These are phyloP conservation scores for Diaporthe citriasiana DNA, from an alignment of 2,329 filamentous ascomycete species.

Conservation along the genomic window DNA sequence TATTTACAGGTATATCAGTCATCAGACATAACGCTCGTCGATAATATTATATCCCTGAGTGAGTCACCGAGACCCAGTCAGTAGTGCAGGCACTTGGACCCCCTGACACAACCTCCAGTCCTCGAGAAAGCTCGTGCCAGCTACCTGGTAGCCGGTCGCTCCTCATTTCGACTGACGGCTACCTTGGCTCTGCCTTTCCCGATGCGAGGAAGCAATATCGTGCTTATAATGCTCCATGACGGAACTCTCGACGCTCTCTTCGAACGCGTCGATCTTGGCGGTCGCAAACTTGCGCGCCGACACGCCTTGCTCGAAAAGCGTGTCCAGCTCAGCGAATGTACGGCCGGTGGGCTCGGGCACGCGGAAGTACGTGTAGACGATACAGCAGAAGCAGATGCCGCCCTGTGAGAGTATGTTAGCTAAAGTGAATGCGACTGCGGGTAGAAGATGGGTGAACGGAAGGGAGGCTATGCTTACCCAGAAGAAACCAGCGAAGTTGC, in stretches of 20 bases:
- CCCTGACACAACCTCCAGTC: no score
- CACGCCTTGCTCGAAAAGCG: constrained; percentile 83
- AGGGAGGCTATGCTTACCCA: constrained; percentile 66
- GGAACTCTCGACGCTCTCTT: constrained; percentile 62
- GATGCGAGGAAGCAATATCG: constrained; percentile 51
- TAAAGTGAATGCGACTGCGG: constrained; percentile 36
- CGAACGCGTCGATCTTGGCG: constrained; percentile 70
- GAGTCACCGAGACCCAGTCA: background rate
- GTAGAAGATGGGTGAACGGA: background rate
- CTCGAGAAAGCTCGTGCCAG: background rate
- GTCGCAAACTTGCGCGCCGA: constrained; percentile 79
- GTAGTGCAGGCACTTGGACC: background rate
- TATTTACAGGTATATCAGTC: constrained; percentile 8
- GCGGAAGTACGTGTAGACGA: constrained; percentile 85
- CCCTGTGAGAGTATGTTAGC: constrained; percentile 58
- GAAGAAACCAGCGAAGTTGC: constrained; percentile 90
- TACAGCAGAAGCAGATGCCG: constrained; percentile 83
- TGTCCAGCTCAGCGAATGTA: constrained; percentile 87
- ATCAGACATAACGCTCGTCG: constrained; percentile 22
- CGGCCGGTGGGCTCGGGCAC: constrained; percentile 85
- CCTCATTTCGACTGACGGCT: constrained; percentile 14
- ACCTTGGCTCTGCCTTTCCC: constrained; percentile 46
- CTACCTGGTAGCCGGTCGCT: background rate
- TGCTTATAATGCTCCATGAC: constrained; percentile 65
- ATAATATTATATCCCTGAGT: background rate